Conservation (phyloP, 1,139 yeast genomes). For the Trichomonascaceae sp. region DNA sequence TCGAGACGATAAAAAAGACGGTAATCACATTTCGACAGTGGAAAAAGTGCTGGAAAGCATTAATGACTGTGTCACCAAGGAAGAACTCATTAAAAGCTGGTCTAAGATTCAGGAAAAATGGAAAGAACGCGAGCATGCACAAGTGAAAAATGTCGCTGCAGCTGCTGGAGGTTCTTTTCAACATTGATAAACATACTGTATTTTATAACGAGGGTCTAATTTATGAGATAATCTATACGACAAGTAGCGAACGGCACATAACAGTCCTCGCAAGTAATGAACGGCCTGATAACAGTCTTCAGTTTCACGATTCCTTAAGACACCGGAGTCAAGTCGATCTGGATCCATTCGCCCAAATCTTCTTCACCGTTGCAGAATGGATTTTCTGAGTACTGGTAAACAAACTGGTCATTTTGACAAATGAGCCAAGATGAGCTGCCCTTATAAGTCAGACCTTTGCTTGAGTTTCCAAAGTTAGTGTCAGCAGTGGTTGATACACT, state of each 20-base stretch:
- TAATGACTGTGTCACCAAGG: conserved; percentile 75
- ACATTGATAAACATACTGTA: background rate
- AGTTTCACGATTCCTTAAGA: too few species aligned
- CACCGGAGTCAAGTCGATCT: background rate
- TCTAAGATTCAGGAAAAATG: conserved; percentile 43
- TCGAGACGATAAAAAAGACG: conserved; percentile 86
- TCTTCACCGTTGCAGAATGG: background rate
- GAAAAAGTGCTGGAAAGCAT: conserved; percentile 78
- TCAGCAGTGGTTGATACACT: background rate
- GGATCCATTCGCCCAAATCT: background rate
- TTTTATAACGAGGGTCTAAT: background rate
- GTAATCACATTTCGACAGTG: conserved; percentile 77
- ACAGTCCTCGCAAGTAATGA: too few species aligned
- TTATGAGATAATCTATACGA: background rate
- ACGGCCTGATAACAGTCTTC: too few species aligned
- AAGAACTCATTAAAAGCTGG: conserved; percentile 55
- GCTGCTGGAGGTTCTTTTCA: conserved; percentile 3
- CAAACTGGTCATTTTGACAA: background rate
- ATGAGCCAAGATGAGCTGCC: background rate
- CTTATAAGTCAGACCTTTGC: background rate
- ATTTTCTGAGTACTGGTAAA: background rate
- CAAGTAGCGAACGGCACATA: too few species aligned
- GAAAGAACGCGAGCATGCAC: conserved; percentile 39
- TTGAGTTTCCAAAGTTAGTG: background rate
- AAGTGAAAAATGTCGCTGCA: conserved; percentile 1